These are phyloP conservation scores for Microbotryum scabiosae DNA, from an alignment of 1,284 basidiomycete species.

Conservation along the genomic window DNA sequence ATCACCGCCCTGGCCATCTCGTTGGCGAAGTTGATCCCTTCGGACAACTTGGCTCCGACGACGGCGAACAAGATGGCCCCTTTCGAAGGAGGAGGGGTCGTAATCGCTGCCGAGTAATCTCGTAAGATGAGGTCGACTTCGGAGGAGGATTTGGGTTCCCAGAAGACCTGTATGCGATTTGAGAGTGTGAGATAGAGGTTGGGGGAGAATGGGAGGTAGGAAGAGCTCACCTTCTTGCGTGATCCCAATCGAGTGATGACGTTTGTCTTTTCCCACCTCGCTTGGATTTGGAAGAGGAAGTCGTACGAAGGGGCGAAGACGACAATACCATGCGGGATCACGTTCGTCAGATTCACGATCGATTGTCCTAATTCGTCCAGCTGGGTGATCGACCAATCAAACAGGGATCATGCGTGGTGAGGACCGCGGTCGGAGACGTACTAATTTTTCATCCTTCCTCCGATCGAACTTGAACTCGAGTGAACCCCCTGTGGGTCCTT, in stretches of 20 bases:
- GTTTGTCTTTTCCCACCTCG: slow-evolving; percentile 58
- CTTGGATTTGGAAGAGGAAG: slow-evolving; percentile 62
- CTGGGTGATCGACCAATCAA: slow-evolving; percentile 41
- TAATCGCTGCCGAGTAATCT: slow-evolving; percentile 57
- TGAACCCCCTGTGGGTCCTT: slow-evolving; percentile 64
- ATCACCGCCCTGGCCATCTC: slow-evolving; percentile 28
- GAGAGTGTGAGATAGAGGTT: too few species aligned
- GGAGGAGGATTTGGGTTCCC: slow-evolving; percentile 69
- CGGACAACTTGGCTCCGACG: slow-evolving; percentile 91
- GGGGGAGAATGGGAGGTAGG: background rate
- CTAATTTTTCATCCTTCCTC: slow-evolving; percentile 59
- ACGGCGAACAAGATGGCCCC: slow-evolving; percentile 60
- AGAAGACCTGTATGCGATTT: slow-evolving; percentile 57
- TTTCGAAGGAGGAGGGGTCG: slow-evolving; percentile 6
- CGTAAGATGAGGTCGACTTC: slow-evolving; percentile 70
- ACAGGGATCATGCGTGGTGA: too few species aligned
- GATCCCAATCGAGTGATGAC: slow-evolving; percentile 54
- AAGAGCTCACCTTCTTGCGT: slow-evolving; percentile 59
- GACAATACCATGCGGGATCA: slow-evolving; percentile 80
- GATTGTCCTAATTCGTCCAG: slow-evolving; percentile 76
- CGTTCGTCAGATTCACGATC: slow-evolving; percentile 63
- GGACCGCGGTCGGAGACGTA: slow-evolving; percentile 40
- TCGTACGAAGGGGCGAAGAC: slow-evolving; percentile 91
- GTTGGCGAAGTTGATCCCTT: slow-evolving; percentile 89
- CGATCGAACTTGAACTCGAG: slow-evolving; percentile 77